Conservation (phyloP, 2,329 filamentous ascomycete genomes). For the Xylogone sp. region DNA sequence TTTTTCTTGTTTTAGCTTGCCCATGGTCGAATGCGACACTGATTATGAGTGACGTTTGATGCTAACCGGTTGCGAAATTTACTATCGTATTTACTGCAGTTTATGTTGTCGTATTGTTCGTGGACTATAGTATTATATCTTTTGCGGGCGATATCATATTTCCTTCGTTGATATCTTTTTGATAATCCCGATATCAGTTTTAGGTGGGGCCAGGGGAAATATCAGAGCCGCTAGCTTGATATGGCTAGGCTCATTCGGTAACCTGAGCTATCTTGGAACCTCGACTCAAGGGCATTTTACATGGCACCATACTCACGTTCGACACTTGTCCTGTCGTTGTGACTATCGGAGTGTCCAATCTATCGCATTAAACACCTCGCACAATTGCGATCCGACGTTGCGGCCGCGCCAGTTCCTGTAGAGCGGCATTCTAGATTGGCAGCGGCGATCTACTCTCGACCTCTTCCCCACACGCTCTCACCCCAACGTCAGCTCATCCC, state of each 20-base stretch:
- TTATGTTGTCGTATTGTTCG: too few relatives aligned
- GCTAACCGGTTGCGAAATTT: too few relatives aligned
- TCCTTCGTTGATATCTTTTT: background rate
- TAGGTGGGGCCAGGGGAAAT: background rate
- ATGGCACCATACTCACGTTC: background rate
- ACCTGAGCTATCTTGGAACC: background rate
- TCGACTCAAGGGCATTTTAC: background rate
- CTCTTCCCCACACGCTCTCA: background rate
- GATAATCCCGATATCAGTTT: background rate
- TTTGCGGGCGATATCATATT: background rate
- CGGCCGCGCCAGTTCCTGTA: too few relatives aligned
- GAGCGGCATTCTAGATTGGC: background rate
- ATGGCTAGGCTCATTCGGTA: background rate
- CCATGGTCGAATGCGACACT: slow-evolving; percentile 18
- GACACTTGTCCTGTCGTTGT: background rate
- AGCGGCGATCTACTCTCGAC: background rate
- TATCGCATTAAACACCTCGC: background rate
- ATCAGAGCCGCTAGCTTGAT: background rate
- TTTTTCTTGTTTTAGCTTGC: slow-evolving; percentile 28
- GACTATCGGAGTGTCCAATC: background rate
- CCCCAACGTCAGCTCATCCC: background rate
- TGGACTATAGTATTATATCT: too few relatives aligned
- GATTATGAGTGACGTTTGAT: too few relatives aligned
- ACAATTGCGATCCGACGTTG: background rate
- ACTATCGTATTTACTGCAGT: too few relatives aligned